Conservation (phyloP, 2,329 filamentous ascomycete species). For the Aspergillus tubingensis region DNA sequence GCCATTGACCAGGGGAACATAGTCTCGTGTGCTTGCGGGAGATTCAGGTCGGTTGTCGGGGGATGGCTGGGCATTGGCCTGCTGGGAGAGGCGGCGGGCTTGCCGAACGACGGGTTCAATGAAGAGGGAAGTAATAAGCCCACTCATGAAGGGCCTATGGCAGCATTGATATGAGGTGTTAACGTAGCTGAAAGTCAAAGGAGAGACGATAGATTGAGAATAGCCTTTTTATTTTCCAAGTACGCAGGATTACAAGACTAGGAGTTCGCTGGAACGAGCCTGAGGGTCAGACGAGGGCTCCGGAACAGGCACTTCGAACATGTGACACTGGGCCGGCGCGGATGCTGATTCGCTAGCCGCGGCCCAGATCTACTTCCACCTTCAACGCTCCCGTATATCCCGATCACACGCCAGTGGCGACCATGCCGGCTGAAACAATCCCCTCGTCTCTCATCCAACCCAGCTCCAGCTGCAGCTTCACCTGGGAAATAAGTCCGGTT, state of each 20-base stretch:
- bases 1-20: conserved; percentile 21
- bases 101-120: conserved; percentile 48
- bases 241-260: background rate
- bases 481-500: background rate
- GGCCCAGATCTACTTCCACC: background rate
- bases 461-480: background rate
- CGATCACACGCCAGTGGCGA: background rate
- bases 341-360: conserved; percentile 22
- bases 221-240: background rate
- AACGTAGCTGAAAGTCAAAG: background rate
- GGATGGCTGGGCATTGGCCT: conserved; percentile 23
- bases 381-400: background rate
- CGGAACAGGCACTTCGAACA: conserved; percentile 17
- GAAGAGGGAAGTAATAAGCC: conserved; percentile 46
- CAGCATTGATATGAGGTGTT: conserved; percentile 18
- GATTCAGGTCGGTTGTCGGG: conserved; percentile 26
- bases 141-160: conserved; percentile 44
- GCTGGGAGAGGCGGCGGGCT: conserved; percentile 43
- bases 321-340: conserved; percentile 17
- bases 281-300: conserved; percentile 7
- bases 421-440: background rate
- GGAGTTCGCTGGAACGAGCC: background rate
- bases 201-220: background rate
- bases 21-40: conserved; percentile 25
- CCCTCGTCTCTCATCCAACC: background rate